These are phyloP conservation scores for Rhizophora mangle DNA, from an alignment of 345 rosid species.

Conservation along the genomic window DNA sequence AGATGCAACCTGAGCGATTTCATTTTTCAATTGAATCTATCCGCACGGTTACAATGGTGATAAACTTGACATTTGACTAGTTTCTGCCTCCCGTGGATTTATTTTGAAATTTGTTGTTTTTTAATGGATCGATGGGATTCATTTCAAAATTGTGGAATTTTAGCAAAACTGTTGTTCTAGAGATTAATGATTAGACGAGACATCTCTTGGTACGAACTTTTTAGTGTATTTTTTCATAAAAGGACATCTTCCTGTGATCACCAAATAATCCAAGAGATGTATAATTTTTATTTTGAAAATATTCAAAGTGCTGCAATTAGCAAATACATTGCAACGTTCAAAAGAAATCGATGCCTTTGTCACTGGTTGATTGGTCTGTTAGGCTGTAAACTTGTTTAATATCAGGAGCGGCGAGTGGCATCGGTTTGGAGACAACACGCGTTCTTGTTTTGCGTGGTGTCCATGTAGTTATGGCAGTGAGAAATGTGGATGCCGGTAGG, in stretches of 20 bases:
- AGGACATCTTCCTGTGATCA: too few relatives aligned
- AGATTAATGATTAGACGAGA: too few relatives aligned
- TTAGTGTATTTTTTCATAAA: too few relatives aligned
- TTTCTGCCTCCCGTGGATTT: not conserved
- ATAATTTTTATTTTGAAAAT: too few relatives aligned
- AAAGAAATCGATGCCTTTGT: not conserved
- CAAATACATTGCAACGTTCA: not conserved
- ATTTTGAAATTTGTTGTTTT: too few relatives aligned
- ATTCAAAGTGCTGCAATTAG: too few relatives aligned
- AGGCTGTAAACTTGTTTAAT: not conserved
- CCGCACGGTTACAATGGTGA: too few relatives aligned
- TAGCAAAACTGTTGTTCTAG: too few relatives aligned
- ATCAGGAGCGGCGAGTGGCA: slow-evolving; percentile 44
- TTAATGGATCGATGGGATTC: too few relatives aligned
- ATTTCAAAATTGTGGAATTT: too few relatives aligned
- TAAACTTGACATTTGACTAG: not conserved
- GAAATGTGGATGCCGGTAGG: slow-evolving; percentile 35
- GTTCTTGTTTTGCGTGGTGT: slow-evolving; percentile 33
- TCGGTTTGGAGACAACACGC: slow-evolving; percentile 38
- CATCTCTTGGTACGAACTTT: too few relatives aligned
- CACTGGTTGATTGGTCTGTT: not conserved
- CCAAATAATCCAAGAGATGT: too few relatives aligned
- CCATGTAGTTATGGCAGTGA: slow-evolving; percentile 30
- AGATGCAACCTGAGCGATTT: not conserved
- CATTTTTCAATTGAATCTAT: not conserved